Evolutionary conservation across 2,329 filamentous ascomycete species (phyloP), one percentile per base, ranked within the genome.

Genomic region (Cordyceps militaris): DNA sequence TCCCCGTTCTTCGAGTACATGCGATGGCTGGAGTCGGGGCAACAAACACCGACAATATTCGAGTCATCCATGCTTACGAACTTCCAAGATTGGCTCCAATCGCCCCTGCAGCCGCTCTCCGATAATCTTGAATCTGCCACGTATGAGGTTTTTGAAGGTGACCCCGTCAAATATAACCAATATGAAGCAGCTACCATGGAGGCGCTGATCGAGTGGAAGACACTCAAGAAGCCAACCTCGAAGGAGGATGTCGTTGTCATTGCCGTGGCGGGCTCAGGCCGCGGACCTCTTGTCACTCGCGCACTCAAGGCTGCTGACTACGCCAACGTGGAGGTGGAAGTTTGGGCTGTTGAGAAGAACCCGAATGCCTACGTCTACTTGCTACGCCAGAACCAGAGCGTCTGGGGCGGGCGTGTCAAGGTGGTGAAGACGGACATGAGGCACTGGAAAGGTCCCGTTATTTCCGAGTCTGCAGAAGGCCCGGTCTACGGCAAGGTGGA

Each of bases 401-500:
- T 85, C n/a, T 99, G 94, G 94, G 80, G 78, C 58, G 84, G 86
- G 23, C 81, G 81, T 55, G 93, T 97, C 21, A 92, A 86, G 1
- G 83, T 99, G 32, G 87, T 97, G 63, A 95, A 96, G 74, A 96
- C 91, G 1, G 94, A 99, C 70, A 99, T 99, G 94, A 86, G 94
- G 50, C 87, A 87, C 60, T 99, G 95, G 95, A 88, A 89, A 66
- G 95, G 95, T 0, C 93, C 93, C 1, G 69, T 82, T 1, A 67
- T 80, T 19, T 73, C 76, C 51, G 69, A 74, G 60, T 70, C 75
- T 9, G 65, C 71, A 4, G 68, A 74, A 43, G 73, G 76, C 3
- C 76, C 78, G 14, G 74, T 79, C 6, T 75, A 83, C 63, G 80
- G 82, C 63, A 85, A 86, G 66, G 87, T 99, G 43, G 94, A 99